Evolutionary conservation across 768 basidiomycete genomes (phyloP).

Genomic region (Rossbeevera mucosa): DNA sequence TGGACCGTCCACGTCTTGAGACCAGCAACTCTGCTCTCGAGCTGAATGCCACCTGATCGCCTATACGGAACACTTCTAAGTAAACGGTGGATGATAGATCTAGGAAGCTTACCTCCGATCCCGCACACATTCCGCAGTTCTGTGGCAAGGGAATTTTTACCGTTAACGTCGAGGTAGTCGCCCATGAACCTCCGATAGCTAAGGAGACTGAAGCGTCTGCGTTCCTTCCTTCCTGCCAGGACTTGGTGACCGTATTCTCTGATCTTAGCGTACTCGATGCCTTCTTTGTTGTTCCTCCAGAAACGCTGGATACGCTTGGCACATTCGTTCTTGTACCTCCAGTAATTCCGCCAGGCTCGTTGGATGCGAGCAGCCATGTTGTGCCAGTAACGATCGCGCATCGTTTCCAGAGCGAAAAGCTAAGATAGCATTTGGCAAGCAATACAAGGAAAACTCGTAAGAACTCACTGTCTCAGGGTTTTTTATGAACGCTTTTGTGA

Average conservation of each 20-base stretch:
- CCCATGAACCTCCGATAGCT: constrained; percentile 94
- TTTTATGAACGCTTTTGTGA: constrained; percentile 98
- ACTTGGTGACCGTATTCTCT: constrained; percentile 96
- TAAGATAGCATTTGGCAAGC: constrained; percentile 28
- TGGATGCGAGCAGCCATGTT: constrained; percentile 98
- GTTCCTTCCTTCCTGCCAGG: constrained; percentile 87
- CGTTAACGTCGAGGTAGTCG: constrained; percentile 91
- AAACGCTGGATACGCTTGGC: constrained; percentile 94
- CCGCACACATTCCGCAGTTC: constrained; percentile 69
- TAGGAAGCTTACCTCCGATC: constrained; percentile 56
- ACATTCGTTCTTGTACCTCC: constrained; percentile 93
- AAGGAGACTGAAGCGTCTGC: constrained; percentile 87
- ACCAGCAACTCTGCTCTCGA: constrained; percentile 76
- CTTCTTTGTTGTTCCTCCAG: constrained; percentile 98
- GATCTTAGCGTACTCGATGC: constrained; percentile 79
- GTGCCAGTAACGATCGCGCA: constrained; percentile 99
- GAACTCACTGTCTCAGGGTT: constrained; percentile 88
- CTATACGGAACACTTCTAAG: constrained; percentile 31
- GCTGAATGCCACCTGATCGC: constrained; percentile 82
- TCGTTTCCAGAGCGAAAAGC: constrained; percentile 97
- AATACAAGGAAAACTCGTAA: background rate
- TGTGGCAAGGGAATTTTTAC: constrained; percentile 70
- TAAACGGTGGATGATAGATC: background rate
- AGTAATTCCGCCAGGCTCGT: constrained; percentile 92
- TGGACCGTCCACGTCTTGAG: constrained; percentile 80